phyloP scores from a whole-genome alignment of 345 rosid species.

The Camelina neglecta region DNA sequence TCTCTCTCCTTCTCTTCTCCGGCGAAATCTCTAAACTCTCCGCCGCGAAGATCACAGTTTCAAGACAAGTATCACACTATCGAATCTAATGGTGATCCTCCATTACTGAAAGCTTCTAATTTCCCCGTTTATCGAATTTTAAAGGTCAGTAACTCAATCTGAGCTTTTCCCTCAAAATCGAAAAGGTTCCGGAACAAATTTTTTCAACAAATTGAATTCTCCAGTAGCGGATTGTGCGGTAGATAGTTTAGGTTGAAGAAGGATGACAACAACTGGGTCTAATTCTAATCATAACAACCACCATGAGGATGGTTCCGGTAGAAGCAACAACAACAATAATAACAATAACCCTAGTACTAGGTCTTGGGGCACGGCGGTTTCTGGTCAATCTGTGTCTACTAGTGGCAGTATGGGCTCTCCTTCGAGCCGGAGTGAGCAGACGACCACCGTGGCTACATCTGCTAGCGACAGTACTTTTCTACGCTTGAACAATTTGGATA shows the following conservation, averaged over 20 bases:
- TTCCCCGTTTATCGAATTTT: conserved; percentile 28
- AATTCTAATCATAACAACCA: conserved; percentile 54
- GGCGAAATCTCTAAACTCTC: not conserved
- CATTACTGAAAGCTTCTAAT: conserved; percentile 18
- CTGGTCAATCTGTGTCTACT: conserved; percentile 87
- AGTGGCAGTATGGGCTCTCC: conserved; percentile 97
- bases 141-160: conserved; percentile 43
- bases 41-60: conserved; percentile 14
- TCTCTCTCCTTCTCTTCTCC: conserved; percentile 26
- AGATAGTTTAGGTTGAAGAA: conserved; percentile 34
- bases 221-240: conserved; percentile 26
- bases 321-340: conserved; percentile 26
- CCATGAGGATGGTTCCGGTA: conserved; percentile 60
- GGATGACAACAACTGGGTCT: conserved; percentile 57
- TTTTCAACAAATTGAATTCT: not conserved
- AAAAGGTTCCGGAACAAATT: not conserved
- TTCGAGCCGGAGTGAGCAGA: conserved; percentile 78
- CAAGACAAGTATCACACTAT: not conserved
- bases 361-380: conserved; percentile 83
- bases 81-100: conserved; percentile 17
- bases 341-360: conserved; percentile 53
- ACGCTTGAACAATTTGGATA: conserved; percentile 75
- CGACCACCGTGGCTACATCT: conserved; percentile 70
- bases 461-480: conserved; percentile 70
- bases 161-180: conserved; percentile 33